Evolutionary conservation across 352 stramenopile genomes (phyloP).

Genomic region (Ophiocytium majus): DNA sequence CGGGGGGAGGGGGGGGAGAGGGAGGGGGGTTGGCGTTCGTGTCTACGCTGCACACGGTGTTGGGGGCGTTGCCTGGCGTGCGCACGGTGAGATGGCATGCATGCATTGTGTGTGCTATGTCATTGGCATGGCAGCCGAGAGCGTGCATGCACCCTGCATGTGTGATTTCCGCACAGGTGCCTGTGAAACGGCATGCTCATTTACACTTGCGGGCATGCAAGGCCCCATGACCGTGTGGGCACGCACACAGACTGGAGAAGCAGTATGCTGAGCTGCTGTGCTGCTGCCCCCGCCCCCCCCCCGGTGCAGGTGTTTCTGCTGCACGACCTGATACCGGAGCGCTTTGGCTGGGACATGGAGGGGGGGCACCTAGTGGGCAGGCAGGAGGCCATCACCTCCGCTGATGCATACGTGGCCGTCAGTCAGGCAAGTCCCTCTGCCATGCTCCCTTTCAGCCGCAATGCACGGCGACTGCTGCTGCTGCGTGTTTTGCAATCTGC

Average conservation of each 20-base stretch:
- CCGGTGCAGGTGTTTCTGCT: conserved; percentile 44
- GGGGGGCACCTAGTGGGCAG: conserved; percentile 39
- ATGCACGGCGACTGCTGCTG: no score
- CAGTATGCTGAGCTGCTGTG: no score
- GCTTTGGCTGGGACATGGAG: conserved; percentile 53
- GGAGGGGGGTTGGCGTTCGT: background rate
- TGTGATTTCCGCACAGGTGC: no score
- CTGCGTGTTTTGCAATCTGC: no score
- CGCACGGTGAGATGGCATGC: background rate
- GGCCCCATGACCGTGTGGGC: no score
- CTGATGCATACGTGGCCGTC: conserved; percentile 41
- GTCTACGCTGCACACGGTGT: background rate
- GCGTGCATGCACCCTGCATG: background rate
- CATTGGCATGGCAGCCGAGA: background rate
- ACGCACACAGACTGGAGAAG: no score
- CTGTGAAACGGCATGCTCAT: no score
- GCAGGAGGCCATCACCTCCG: conserved; percentile 13
- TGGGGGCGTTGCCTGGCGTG: background rate
- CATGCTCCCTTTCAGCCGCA: no score
- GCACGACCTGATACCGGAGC: conserved; percentile 59
- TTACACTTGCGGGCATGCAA: no score
- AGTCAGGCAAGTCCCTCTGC: background rate
- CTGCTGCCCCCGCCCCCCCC: no score
- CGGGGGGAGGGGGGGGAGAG: background rate
- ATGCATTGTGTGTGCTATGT: background rate